phyloP scores from a whole-genome alignment of 345 rosid species.

The Eucalyptus curtisii region DNA sequence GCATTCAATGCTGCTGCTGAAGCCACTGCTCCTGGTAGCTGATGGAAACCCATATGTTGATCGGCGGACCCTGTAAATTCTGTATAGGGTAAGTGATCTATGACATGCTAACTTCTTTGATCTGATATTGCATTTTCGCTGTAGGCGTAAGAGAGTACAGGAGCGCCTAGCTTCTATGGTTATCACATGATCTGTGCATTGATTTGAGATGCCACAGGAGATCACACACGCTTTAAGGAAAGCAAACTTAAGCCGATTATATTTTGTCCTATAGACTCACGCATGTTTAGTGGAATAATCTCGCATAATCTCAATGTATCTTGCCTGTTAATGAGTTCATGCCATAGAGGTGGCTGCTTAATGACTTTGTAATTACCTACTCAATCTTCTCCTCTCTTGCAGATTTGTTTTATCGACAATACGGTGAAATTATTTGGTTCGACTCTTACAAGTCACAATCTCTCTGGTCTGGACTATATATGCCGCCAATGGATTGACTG shows the following conservation, averaged over 20 bases:
- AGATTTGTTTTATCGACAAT: background rate
- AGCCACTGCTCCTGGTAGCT: background rate
- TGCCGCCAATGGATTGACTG: background rate
- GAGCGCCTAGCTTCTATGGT: background rate
- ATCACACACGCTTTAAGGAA: background rate
- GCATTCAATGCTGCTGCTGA: background rate
- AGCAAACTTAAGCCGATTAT: background rate
- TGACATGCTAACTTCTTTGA: background rate
- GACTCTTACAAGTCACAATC: background rate
- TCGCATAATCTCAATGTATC: background rate
- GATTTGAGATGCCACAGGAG: background rate
- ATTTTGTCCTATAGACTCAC: background rate
- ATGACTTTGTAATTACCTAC: background rate
- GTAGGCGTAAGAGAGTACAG: background rate
- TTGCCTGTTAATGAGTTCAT: background rate
- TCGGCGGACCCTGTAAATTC: background rate
- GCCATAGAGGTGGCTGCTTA: background rate
- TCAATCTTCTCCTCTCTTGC: background rate
- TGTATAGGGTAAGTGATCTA: background rate
- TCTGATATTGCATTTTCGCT: background rate
- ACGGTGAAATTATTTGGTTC: background rate
- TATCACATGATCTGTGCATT: background rate
- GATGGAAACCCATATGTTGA: background rate
- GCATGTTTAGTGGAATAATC: background rate
- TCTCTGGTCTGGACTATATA: background rate